phyloP scores from a whole-genome alignment of 2,329 filamentous ascomycete species.

The Ascocoryne sarcoides region DNA sequence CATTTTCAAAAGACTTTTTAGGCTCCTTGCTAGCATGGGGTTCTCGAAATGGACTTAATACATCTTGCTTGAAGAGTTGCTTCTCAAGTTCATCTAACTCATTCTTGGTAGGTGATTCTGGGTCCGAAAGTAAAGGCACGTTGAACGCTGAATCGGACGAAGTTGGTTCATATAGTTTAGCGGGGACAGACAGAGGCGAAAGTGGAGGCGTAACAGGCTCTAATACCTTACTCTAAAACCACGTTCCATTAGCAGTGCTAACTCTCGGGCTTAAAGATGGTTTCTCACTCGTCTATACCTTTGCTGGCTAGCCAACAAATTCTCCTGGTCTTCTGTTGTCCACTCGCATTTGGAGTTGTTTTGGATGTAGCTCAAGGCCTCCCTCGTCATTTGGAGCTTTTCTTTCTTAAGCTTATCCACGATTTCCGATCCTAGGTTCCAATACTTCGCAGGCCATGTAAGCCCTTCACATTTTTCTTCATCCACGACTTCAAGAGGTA shows the following conservation, averaged over 20 bases:
- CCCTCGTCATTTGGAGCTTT: constrained; percentile 21
- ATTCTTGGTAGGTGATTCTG: constrained; percentile 15
- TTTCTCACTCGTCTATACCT: constrained; percentile 22
- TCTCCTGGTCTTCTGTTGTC: constrained; percentile 17
- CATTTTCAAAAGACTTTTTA: constrained; percentile 1
- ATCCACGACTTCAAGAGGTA: constrained; percentile 25
- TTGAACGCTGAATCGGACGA: constrained; percentile 18
- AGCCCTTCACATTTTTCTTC: constrained; percentile 22
- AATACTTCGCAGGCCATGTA: constrained; percentile 14
- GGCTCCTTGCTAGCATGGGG: background rate
- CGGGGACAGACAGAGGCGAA: constrained; percentile 14
- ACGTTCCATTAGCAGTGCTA: background rate
- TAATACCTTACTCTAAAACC: constrained; percentile 14
- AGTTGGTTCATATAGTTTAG: constrained; percentile 19
- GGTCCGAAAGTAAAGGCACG: constrained; percentile 20
- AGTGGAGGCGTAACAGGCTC: constrained; percentile 27
- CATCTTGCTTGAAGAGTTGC: constrained; percentile 24
- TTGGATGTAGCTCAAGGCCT: constrained; percentile 19
- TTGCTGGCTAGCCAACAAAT: constrained; percentile 13
- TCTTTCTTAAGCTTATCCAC: constrained; percentile 21
- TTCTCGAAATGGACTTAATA: constrained; percentile 15
- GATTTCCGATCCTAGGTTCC: constrained; percentile 10
- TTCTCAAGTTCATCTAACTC: constrained; percentile 23
- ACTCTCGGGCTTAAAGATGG: background rate
- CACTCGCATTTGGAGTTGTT: constrained; percentile 3